These are phyloP conservation scores for Casuarina equisetifolia DNA, from an alignment of 306 rosid genomes.

Conservation along the genomic window DNA sequence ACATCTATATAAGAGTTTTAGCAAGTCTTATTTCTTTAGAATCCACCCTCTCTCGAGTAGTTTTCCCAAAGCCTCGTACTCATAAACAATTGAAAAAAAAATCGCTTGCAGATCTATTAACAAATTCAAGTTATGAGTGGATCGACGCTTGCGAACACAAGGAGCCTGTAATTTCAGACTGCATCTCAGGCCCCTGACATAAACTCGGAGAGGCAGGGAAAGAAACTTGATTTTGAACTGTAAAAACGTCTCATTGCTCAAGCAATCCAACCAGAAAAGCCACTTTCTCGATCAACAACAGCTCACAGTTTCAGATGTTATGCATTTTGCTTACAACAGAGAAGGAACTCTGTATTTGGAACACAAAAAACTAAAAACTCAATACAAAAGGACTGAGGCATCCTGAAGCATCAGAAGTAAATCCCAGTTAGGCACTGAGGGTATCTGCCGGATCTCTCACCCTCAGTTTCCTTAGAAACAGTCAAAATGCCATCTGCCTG, in stretches of 20 bases:
- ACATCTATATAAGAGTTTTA: too few relatives aligned
- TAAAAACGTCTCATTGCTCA: background rate
- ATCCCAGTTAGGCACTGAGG: background rate
- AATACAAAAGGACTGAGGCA: background rate
- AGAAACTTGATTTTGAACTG: background rate
- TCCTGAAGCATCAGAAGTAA: background rate
- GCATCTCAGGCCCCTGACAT: background rate
- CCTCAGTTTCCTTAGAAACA: background rate
- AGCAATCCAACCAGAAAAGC: background rate
- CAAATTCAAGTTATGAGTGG: too few relatives aligned
- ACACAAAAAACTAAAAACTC: background rate
- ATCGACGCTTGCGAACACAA: too few relatives aligned
- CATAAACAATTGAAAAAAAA: too few relatives aligned
- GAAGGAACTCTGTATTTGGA: background rate
- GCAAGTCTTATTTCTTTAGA: too few relatives aligned
- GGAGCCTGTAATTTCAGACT: too few relatives aligned
- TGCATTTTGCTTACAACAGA: background rate
- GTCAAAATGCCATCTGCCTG: conserved; percentile 6
- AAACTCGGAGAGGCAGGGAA: background rate
- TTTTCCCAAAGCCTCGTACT: too few relatives aligned
- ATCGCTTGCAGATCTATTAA: too few relatives aligned
- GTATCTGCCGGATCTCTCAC: conserved; percentile 13
- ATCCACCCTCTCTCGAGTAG: too few relatives aligned
- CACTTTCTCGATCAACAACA: background rate
- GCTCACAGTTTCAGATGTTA: background rate